Evolutionary conservation across 1,284 basidiomycete species (phyloP).

Genomic region (Malassezia obtusa): DNA sequence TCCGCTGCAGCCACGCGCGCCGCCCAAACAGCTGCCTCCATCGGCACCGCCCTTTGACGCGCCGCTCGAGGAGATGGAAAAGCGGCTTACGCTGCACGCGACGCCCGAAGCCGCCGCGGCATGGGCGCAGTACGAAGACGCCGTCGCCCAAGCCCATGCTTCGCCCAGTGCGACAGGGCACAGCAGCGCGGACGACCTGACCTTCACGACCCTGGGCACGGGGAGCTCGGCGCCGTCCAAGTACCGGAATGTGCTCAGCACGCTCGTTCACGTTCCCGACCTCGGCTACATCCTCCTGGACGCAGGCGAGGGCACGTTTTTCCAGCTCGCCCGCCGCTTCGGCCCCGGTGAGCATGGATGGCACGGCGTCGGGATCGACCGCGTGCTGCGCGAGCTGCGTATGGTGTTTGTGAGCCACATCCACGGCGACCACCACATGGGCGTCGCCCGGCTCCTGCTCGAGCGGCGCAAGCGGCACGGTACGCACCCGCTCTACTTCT

Average conservation of each 20-base stretch:
- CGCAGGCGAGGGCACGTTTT: conserved; percentile 80
- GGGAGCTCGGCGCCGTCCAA: conserved; percentile 69
- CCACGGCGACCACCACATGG: conserved; percentile 87
- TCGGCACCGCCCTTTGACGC: conserved; percentile 44
- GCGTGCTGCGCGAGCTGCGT: conserved; percentile 58
- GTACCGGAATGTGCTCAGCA: conserved; percentile 43
- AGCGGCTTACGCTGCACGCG: conserved; percentile 15
- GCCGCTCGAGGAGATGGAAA: conserved; percentile 12
- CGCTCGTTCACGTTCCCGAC: conserved; percentile 33
- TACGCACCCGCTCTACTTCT: conserved; percentile 57
- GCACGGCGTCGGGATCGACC: conserved; percentile 24
- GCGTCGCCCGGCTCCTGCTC: conserved; percentile 63
- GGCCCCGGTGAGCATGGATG: conserved; percentile 50
- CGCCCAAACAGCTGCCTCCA: conserved; percentile 14
- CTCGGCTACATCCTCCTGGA: conserved; percentile 62
- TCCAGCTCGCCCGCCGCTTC: conserved; percentile 71
- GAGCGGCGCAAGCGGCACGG: conserved; percentile 60
- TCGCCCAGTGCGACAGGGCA: not conserved
- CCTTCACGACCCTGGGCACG: conserved; percentile 72
- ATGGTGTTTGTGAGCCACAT: conserved; percentile 80
- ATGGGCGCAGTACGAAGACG: conserved; percentile 18
- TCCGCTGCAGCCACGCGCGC: conserved; percentile 21
- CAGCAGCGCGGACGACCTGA: conserved; percentile 51
- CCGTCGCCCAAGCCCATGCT: conserved; percentile 21
- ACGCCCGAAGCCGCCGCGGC: conserved; percentile 18